Percentiles rank a stretch among this genome's conserved stretches.
Conservation (phyloP, 1,284 basidiomycete genomes). For the Fomitopsis betulina region DNA sequence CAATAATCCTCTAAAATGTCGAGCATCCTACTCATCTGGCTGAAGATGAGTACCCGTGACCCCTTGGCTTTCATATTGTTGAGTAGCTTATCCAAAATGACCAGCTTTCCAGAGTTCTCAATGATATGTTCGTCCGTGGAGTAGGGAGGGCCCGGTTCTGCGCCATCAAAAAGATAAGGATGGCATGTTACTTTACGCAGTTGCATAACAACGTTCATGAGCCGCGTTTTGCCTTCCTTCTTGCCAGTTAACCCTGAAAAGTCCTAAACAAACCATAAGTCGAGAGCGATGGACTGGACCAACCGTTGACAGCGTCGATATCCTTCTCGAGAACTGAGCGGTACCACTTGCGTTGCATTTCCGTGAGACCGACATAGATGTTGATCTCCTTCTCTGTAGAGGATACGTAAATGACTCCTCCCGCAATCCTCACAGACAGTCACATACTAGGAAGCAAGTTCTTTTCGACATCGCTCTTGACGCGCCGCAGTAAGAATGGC, state of each 20-base stretch:
- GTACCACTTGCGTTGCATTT: conserved; percentile 99
- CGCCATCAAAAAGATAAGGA: conserved; percentile 85
- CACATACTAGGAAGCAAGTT: conserved; percentile 82
- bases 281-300: neutral
- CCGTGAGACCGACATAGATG: conserved; percentile 95
- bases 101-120: conserved; percentile 95
- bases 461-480: conserved; percentile 98
- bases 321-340: conserved; percentile 96
- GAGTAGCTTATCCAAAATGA: conserved; percentile 94
- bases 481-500: conserved; percentile 91
- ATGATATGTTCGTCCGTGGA: conserved; percentile 98
- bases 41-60: conserved; percentile 95
- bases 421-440: neutral
- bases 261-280: neutral
- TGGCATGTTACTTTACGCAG: conserved; percentile 83
- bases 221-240: conserved; percentile 96
- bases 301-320: conserved; percentile 96
- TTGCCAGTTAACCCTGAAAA: conserved; percentile 78
- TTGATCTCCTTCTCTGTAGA: conserved; percentile 94
- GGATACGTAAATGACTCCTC: conserved; percentile 7
- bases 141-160: conserved; percentile 96
- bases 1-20: conserved; percentile 99
- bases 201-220: conserved; percentile 99
- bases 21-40: conserved; percentile 91
- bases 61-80: conserved; percentile 89